Base-by-base conservation (phyloP, 768 basidiomycete species). In the Amanita polypyramis region DNA sequence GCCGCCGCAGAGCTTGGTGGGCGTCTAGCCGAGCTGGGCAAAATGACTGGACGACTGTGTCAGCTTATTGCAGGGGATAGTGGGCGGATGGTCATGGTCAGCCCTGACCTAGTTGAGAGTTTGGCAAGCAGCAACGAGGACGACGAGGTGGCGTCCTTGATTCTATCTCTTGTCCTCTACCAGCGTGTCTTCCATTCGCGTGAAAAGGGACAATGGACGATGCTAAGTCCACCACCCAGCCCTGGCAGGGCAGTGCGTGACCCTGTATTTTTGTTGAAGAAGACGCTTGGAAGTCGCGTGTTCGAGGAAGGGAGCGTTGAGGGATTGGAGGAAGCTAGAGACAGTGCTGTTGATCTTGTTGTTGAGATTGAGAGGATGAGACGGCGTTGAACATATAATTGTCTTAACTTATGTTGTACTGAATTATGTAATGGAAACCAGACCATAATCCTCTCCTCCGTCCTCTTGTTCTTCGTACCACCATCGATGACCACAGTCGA, bases 311-410 rank as follows among this genome's bases (percentile, higher is more conserved):
- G 34, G 30, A 41, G 27, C 30, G 45, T 30, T 51, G 56, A 54
- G 29, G 59, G 61, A 21, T 60, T 88, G 45, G 86, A 89, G 60
- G 85, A 88, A 51, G 85, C 85, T 40, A 70, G 80, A 49, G 87
- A 89, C 61, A 65, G 72, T n/a, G 80, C 79, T 30, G 83, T 87
- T 40, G 87, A 90, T 65, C 68, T 82, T 69, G 69, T 88, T 47
- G 68, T 73, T 15, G 71, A 70, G 30, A 56, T 62, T 23, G 72
- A 72, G 57, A 61, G 69, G 53, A 59, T 53, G 54, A 60, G 61
- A 50, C 51, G 56, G 27, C 51, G 15, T 20, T 47, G 25, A 47
- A 39, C 9, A 11, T 37, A 38, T 36, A 34, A 7, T 19, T 17
- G 15, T 35, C 21, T 45, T n/a, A n/a, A 23, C 12, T 36, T 21